Percentiles rank a stretch among this genome's conserved stretches.
Evolutionary conservation across 352 stramenopile species (phyloP).

Genomic region (Pythium dissotocum): DNA sequence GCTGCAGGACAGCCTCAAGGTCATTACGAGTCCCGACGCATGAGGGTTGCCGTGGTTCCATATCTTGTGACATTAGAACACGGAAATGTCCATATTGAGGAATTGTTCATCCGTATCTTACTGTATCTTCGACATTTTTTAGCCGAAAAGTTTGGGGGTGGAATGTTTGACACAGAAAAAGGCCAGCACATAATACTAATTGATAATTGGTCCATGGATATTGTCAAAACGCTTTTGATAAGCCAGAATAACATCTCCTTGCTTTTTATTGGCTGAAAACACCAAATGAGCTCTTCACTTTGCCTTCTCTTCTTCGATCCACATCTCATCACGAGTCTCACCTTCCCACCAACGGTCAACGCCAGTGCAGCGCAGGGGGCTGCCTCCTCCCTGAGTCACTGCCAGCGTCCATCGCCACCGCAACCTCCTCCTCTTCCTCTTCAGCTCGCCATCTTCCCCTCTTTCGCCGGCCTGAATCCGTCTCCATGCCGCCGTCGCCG

Average conservation of each 20-base stretch:
- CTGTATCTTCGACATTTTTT: not conserved
- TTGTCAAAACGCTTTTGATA: not conserved
- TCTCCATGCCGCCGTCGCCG: not conserved
- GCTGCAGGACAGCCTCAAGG: conserved; percentile 92
- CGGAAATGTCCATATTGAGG: not conserved
- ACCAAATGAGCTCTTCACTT: not conserved
- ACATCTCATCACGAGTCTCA: not conserved
- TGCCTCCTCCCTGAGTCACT: not conserved
- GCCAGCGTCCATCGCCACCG: not conserved
- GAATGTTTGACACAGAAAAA: not conserved
- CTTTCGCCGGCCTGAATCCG: not conserved
- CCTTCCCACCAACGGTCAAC: not conserved
- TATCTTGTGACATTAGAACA: not conserved
- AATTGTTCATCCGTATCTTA: not conserved
- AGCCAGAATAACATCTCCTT: not conserved
- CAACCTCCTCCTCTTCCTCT: not conserved
- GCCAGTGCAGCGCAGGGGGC: not conserved
- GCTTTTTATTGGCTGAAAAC: not conserved
- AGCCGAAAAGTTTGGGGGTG: not conserved
- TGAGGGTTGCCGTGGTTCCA: conserved; percentile 27
- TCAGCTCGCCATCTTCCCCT: not conserved
- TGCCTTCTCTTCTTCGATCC: not conserved
- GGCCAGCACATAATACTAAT: not conserved
- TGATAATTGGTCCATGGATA: not conserved
- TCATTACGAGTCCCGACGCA: conserved; percentile 86